Evolutionary conservation across 2,329 filamentous ascomycete species (phyloP).

Genomic region (Hysterium pulicare): DNA sequence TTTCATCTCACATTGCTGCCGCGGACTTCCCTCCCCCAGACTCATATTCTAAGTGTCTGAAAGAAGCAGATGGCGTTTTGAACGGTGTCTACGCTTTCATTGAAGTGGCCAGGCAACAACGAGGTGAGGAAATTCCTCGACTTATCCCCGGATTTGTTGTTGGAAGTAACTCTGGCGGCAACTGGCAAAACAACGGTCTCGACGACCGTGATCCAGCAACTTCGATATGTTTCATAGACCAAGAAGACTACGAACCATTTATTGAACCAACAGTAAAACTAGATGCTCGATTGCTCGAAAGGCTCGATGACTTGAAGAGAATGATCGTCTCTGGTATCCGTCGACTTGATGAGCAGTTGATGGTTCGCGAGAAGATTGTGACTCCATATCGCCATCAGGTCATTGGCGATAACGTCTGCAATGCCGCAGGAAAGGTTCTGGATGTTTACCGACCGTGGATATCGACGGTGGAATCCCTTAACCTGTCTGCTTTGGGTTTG

Average conservation of each 20-base stretch:
- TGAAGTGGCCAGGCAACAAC: slow-evolving; percentile 87
- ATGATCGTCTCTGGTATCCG: slow-evolving; percentile 82
- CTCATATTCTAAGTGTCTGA: slow-evolving; percentile 89
- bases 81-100: slow-evolving; percentile 95
- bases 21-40: slow-evolving; percentile 94
- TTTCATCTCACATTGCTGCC: slow-evolving; percentile 95
- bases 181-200: slow-evolving; percentile 71
- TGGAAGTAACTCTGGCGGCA: slow-evolving; percentile 77
- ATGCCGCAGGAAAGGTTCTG: slow-evolving; percentile 72
- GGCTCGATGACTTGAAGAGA: slow-evolving; percentile 80
- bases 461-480: slow-evolving; percentile 84
- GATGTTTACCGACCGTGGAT: slow-evolving; percentile 91
- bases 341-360: slow-evolving; percentile 79
- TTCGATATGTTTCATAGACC: slow-evolving; percentile 70
- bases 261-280: slow-evolving; percentile 70
- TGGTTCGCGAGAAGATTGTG: slow-evolving; percentile 75
- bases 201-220: slow-evolving; percentile 65
- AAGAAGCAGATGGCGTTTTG: slow-evolving; percentile 95
- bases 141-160: slow-evolving; percentile 90
- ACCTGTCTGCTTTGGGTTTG: slow-evolving; percentile 74
- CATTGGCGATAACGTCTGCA: slow-evolving; percentile 79
- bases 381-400: slow-evolving; percentile 73
- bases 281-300: slow-evolving; percentile 73
- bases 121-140: slow-evolving; percentile 89
- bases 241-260: slow-evolving; percentile 74